Percentiles rank a stretch among this genome's conserved stretches.
phyloP scores from a whole-genome alignment of 2,329 filamentous ascomycete genomes.

The Hymenoscyphus salicellus region DNA sequence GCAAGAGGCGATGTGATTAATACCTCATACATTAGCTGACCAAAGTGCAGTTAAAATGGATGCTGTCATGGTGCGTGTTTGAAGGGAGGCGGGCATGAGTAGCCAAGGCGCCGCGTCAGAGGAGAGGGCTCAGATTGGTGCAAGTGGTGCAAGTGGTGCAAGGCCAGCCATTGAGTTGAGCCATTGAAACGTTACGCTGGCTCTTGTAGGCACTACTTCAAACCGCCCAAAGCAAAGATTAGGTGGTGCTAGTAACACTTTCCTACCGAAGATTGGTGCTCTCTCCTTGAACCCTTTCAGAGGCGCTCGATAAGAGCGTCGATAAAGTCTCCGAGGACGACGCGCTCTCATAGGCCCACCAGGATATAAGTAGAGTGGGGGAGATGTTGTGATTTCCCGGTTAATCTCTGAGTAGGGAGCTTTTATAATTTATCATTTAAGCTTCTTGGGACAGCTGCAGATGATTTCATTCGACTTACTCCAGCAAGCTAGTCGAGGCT shows the following conservation, averaged over 20 bases:
- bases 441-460: no score
- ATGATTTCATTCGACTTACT: no score
- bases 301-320: neutral
- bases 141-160: neutral
- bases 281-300: neutral
- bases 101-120: neutral
- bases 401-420: neutral
- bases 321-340: neutral
- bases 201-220: neutral
- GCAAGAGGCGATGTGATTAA: neutral
- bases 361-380: neutral
- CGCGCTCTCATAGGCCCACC: neutral
- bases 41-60: neutral
- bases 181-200: neutral
- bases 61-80: neutral
- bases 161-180: neutral
- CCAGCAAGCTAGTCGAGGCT: no score
- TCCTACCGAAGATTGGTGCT: neutral
- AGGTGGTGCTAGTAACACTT: neutral
- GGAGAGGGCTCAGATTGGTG: neutral
- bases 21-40: neutral
- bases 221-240: neutral
- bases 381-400: no score
- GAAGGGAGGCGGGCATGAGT: neutral
- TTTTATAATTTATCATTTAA: no score